Evolutionary conservation across 1,284 basidiomycete genomes (phyloP).

Genomic region (Cutaneotrichosporon sp.): DNA sequence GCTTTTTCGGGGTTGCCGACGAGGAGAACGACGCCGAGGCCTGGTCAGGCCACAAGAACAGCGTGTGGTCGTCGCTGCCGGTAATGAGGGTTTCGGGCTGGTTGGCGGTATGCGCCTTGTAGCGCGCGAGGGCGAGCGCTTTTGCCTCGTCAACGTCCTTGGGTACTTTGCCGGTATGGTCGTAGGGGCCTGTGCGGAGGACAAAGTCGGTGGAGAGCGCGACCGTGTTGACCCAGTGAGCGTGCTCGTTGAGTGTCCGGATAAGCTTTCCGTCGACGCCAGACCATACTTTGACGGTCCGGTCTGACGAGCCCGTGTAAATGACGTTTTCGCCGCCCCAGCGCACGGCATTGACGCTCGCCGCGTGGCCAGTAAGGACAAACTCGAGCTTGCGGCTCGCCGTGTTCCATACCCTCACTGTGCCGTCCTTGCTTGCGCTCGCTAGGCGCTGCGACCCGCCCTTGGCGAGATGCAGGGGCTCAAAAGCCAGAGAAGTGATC

Average conservation of each 20-base stretch:
- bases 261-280: slow-evolving; percentile 62
- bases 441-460: slow-evolving; percentile 80
- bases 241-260: slow-evolving; percentile 80
- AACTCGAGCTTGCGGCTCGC: slow-evolving; percentile 69
- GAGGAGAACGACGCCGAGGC: slow-evolving; percentile 53
- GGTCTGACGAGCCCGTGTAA: slow-evolving; percentile 90
- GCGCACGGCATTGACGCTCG: slow-evolving; percentile 88
- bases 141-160: slow-evolving; percentile 74
- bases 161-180: slow-evolving; percentile 73
- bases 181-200: slow-evolving; percentile 89
- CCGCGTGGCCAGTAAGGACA: slow-evolving; percentile 86
- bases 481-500: slow-evolving; percentile 95
- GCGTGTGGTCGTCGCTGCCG: slow-evolving; percentile 89
- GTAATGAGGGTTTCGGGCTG: slow-evolving; percentile 82
- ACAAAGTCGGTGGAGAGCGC: slow-evolving; percentile 94
- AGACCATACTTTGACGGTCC: slow-evolving; percentile 92
- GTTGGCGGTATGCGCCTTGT: slow-evolving; percentile 61
- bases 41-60: slow-evolving; percentile 76
- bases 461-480: slow-evolving; percentile 75
- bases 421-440: slow-evolving; percentile 92
- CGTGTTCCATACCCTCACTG: slow-evolving; percentile 87
- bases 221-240: slow-evolving; percentile 97
- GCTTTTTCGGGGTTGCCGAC: slow-evolving; percentile 60
- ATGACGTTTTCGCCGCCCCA: slow-evolving; percentile 91
- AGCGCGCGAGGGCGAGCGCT: slow-evolving; percentile 65